Evolutionary conservation across 768 basidiomycete genomes (phyloP), one percentile per base, ranked within the genome.

Genomic region (Neoboletus subvelutipes): DNA sequence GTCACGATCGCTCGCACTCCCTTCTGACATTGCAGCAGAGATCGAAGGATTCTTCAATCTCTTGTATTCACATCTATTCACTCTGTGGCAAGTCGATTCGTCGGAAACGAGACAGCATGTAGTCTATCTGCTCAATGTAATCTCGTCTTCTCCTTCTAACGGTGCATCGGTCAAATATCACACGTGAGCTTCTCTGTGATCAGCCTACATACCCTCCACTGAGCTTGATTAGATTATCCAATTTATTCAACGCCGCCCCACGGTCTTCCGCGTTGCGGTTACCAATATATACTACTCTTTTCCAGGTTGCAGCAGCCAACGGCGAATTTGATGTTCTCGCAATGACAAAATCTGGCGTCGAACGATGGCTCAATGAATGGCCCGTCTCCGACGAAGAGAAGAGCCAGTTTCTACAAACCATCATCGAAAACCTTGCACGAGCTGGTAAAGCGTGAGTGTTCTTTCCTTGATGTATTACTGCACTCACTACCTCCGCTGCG

Each of bases 31-130:
- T 52, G 33, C 22, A 42, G 24, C 68, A 90, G 88, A 94, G 74
- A 84, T 85, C 60, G 90, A 93, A 74, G 92, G 92, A 20, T 93
- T 92, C 72, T 93, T 92, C 79, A 92, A 92, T 71, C 79, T 93
- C 34, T 68, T 93, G 42, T 87, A 83, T 65, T 81, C 90, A 3
- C 89, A 92, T 73, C 67, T 92, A 39, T 80, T 89, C 60, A 71
- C 80, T 11, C 74, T 89, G 26, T 86, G 83, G 72, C 72, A 83
- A 8, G 58, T 74, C 46, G 79, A 83, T 54, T 80, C 84, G 6
- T 68, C 81, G 18, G 84, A 87, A 69, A 77, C 77, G n/a, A 82
- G 76, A 64, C 69, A 77, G 51, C 79, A 80, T 62, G 64, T 87
- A 43, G 66, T 71, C 17, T 67, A 74, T 29, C 75, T 92, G 46